Base-by-base conservation (phyloP, 768 basidiomycete species). In the Daedalea quercina region DNA sequence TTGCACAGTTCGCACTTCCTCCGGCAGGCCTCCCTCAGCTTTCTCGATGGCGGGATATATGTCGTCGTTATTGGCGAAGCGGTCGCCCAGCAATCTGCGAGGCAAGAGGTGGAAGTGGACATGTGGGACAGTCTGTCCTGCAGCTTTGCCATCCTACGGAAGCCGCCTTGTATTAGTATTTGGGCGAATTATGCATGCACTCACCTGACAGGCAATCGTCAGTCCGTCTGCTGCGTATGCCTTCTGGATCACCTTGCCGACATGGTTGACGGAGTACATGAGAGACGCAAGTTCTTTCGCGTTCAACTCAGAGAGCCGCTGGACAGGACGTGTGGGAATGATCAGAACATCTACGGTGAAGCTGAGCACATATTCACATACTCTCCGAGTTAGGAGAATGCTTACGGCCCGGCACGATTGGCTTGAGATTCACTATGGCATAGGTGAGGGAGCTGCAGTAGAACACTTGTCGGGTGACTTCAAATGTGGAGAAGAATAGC, bases 51-150 rank as follows among this genome's bases (percentile, higher is more conserved):
- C 83, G 2, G 87, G 87, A 68, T 96, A 91, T 40, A 92, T 67
- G n/a, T 80, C 80, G 65, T 91, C 87, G 60, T 82, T 86, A 12
- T 59, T 50, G 12, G 79, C 73, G 64, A 89, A 91, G 20, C 69
- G 72, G 67, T 91, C 89, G 11, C 84, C 85, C 44, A 72, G 73
- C 28, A 76, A 70, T 62, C 84, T 84, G 1, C 95, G 82, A 20
- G 96, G 96, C 3, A 99, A 70, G 25, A 98, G 69, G 65, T 99
- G 96, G 60, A 96, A 87, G 69, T 99, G 96, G n/a, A 97, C 91
- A 64, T 98, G 96, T 1, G 90, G 83, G n/a, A 92, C 81, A 4
- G 78, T 78, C 68, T 87, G 85, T 0, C 93, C 94, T 1, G 94
- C 89, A 13, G 87, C 89, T 55, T 76, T 77, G 12, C 94, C 94